Conservation (phyloP, 1,284 basidiomycete genomes). For the Moesziomyces sp. region DNA sequence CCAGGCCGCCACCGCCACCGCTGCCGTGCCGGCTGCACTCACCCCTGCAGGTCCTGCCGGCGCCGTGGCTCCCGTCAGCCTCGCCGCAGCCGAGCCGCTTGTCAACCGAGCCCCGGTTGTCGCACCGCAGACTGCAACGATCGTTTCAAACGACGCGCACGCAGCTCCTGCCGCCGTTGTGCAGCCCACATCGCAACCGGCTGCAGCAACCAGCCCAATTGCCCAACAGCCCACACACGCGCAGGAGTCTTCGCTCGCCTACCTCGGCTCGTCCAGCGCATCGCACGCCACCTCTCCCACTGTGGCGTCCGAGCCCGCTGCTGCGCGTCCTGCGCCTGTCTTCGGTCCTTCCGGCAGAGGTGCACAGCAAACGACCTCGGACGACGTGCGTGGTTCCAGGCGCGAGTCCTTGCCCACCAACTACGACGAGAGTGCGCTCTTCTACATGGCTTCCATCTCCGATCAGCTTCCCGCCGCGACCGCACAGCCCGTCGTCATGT, state of each 20-base stretch:
- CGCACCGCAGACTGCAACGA: constrained; percentile 3
- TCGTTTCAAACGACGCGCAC: constrained; percentile 6
- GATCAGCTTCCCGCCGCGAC: constrained; percentile 56
- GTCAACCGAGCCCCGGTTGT: constrained; percentile 15
- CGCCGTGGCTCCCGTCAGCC: constrained; percentile 14
- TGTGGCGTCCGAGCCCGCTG: constrained; percentile 7
- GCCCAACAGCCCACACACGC: not conserved
- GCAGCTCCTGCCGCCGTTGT: constrained; percentile 4
- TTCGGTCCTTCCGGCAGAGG: constrained; percentile 48
- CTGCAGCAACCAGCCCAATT: not conserved
- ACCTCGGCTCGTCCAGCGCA: constrained; percentile 18
- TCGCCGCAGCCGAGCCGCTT: constrained; percentile 8
- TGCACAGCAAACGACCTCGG: constrained; percentile 23
- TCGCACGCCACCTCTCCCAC: constrained; percentile 11
- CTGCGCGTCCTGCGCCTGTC: constrained; percentile 12
- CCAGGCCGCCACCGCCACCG: constrained; percentile 1
- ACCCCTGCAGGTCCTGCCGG: constrained; percentile 12
- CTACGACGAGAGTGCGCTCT: constrained; percentile 62
- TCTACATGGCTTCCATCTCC: constrained; percentile 59
- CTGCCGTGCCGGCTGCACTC: constrained; percentile 7
- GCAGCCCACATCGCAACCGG: constrained; percentile 8
- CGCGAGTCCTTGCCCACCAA: constrained; percentile 34
- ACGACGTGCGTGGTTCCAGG: constrained; percentile 27
- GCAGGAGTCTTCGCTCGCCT: constrained; percentile 31
- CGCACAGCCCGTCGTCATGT: constrained; percentile 31